Evolutionary conservation across 192 early-diverging fungal genomes (phyloP).

Genomic region (Spizellomyces sp.): DNA sequence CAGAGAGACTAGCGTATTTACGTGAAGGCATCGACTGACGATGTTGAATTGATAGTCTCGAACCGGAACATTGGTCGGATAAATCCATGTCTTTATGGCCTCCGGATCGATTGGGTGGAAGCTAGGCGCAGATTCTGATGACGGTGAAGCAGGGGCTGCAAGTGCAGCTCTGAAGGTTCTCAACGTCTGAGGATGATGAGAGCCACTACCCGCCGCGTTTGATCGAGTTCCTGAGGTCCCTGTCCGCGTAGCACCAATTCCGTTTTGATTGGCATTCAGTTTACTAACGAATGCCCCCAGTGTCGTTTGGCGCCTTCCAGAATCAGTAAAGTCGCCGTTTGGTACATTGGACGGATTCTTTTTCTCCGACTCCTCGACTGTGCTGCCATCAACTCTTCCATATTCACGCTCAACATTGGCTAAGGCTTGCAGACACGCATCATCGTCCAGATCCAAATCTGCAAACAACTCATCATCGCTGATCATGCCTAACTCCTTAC

Average conservation of each 20-base stretch:
- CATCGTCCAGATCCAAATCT: constrained; percentile 8
- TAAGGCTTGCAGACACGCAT: neutral
- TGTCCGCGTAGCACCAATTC: neutral
- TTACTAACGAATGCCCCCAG: neutral
- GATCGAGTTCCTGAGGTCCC: no score
- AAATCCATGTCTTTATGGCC: constrained; percentile 68
- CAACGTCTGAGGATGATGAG: neutral
- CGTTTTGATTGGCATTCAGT: neutral
- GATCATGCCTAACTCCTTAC: neutral
- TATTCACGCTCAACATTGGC: constrained; percentile 1
- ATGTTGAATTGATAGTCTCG: constrained; percentile 91
- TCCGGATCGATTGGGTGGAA: constrained; percentile 53
- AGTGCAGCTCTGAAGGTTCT: neutral
- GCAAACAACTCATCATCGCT: constrained; percentile 16
- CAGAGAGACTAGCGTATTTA: constrained; percentile 88
- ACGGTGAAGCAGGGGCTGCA: neutral
- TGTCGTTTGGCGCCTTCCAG: neutral
- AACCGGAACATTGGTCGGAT: constrained; percentile 68
- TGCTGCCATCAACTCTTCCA: neutral
- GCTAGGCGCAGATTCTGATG: neutral
- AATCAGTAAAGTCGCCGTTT: neutral
- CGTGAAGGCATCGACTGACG: constrained; percentile 70
- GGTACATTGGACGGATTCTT: neutral
- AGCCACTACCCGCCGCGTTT: neutral
- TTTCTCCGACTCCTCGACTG: neutral